These are phyloP conservation scores for Cetraspora pellucida DNA, from an alignment of 192 early-diverging fungal genomes.

Conservation along the genomic window DNA sequence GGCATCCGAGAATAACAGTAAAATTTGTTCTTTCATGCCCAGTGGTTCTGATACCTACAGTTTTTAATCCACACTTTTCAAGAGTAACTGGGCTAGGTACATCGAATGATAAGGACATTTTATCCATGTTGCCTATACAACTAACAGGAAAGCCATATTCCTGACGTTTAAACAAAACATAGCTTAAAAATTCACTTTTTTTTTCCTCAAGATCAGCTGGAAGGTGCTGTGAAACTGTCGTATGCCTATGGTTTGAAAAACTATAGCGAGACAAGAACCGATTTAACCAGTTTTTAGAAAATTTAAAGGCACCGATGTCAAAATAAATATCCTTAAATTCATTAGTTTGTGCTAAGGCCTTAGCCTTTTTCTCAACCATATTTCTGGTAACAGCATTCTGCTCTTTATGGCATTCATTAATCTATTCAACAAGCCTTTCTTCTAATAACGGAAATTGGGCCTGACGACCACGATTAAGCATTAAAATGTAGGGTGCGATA, in stretches of 20 bases:
- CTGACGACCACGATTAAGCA: too few relatives aligned
- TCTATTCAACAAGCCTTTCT: too few relatives aligned
- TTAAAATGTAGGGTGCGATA: too few relatives aligned
- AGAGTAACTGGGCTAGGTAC: neutral
- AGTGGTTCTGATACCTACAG: neutral
- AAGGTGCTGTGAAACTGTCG: neutral
- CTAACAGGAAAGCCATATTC: conserved; percentile 4
- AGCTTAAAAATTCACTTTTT: neutral
- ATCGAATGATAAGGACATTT: conserved; percentile 9
- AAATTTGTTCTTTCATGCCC: neutral
- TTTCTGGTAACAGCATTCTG: too few relatives aligned
- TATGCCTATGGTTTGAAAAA: neutral
- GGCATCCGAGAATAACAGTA: neutral
- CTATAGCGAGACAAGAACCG: neutral
- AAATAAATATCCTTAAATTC: too few relatives aligned
- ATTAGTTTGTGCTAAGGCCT: too few relatives aligned
- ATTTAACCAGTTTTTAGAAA: conserved; percentile 7
- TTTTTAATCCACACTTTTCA: neutral
- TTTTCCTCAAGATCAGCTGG: neutral
- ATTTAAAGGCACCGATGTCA: neutral
- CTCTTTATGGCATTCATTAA: too few relatives aligned
- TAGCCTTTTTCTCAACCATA: too few relatives aligned
- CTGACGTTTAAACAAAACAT: neutral
- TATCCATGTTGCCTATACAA: conserved; percentile 11
- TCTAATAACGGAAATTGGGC: too few relatives aligned